Evolutionary conservation across 2,329 filamentous ascomycete species (phyloP).

Genomic region (Trichoderma brevicompactum): DNA sequence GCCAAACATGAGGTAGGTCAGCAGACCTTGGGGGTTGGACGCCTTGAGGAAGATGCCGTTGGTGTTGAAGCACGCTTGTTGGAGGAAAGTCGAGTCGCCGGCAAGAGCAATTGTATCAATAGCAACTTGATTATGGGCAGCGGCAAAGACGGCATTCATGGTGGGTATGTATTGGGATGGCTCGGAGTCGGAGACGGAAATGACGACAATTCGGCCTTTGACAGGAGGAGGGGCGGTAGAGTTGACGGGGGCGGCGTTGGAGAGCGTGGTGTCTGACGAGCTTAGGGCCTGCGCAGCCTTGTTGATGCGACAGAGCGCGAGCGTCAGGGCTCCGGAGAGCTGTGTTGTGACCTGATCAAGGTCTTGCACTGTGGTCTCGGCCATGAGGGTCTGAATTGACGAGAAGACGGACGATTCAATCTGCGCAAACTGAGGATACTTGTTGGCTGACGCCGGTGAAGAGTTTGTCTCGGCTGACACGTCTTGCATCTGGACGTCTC

Average conservation of each 20-base stretch:
- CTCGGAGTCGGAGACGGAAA: conserved; percentile 85
- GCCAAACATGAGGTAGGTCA: conserved; percentile 94
- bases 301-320: conserved; percentile 89
- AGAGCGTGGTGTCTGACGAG: conserved; percentile 45
- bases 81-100: conserved; percentile 86
- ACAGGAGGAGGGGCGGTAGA: conserved; percentile 41
- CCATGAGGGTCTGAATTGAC: conserved; percentile 75
- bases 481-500: conserved; percentile 64
- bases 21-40: conserved; percentile 67
- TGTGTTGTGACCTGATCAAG: conserved; percentile 80
- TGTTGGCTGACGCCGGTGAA: conserved; percentile 66
- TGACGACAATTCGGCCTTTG: conserved; percentile 74
- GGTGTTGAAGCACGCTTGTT: conserved; percentile 77
- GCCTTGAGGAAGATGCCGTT: conserved; percentile 60
- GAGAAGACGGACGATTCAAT: conserved; percentile 80
- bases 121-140: conserved; percentile 82
- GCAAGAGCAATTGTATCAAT: conserved; percentile 90
- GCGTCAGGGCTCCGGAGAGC: conserved; percentile 86
- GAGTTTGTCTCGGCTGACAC: conserved; percentile 45
- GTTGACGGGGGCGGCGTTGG: conserved; percentile 30
- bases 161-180: conserved; percentile 95
- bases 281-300: conserved; percentile 72
- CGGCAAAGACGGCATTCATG: conserved; percentile 98
- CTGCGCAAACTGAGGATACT: conserved; percentile 88
- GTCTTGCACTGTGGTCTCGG: conserved; percentile 66